A percentile compares a stretch with the other conserved stretches of the same genome.
These are phyloP conservation scores for Salix purpurea DNA, from an alignment of 345 rosid species.

Conservation along the genomic window DNA sequence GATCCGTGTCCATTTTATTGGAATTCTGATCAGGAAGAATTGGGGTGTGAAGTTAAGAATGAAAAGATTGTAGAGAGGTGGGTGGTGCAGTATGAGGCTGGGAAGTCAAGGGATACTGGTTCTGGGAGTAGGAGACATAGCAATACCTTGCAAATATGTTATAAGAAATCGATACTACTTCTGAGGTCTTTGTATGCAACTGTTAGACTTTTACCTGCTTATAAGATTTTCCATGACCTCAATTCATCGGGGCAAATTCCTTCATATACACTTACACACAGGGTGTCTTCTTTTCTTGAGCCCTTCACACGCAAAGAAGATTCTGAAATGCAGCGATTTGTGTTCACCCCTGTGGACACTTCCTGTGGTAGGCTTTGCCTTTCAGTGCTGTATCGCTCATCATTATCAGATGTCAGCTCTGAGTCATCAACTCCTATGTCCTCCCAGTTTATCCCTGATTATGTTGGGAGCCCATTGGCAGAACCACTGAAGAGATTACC, in stretches of 20 bases:
- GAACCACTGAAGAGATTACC: constrained; percentile 79
- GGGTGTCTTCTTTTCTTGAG: constrained; percentile 71
- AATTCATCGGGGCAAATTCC: constrained; percentile 64
- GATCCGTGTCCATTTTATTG: constrained; percentile 41
- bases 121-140: constrained; percentile 61
- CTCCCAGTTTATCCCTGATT: constrained; percentile 77
- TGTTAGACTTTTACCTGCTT: constrained; percentile 88
- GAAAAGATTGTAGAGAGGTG: constrained; percentile 90
- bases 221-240: constrained; percentile 72
- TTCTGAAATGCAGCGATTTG: constrained; percentile 78
- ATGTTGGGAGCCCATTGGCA: constrained; percentile 96
- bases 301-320: constrained; percentile 81
- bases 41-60: constrained; percentile 42
- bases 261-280: constrained; percentile 60
- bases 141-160: constrained; percentile 51
- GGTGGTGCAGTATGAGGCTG: constrained; percentile 74
- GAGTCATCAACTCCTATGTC: constrained; percentile 73
- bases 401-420: constrained; percentile 56
- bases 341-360: constrained; percentile 78
- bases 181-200: constrained; percentile 79
- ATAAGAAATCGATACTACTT: constrained; percentile 74
- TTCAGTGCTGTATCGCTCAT: constrained; percentile 60
- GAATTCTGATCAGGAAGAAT: constrained; percentile 65
- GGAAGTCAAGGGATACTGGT: constrained; percentile 51
- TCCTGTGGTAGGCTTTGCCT: constrained; percentile 82